These are phyloP conservation scores for Chytridiales sp. DNA, from an alignment of 371 early-diverging fungal species.

Conservation along the genomic window DNA sequence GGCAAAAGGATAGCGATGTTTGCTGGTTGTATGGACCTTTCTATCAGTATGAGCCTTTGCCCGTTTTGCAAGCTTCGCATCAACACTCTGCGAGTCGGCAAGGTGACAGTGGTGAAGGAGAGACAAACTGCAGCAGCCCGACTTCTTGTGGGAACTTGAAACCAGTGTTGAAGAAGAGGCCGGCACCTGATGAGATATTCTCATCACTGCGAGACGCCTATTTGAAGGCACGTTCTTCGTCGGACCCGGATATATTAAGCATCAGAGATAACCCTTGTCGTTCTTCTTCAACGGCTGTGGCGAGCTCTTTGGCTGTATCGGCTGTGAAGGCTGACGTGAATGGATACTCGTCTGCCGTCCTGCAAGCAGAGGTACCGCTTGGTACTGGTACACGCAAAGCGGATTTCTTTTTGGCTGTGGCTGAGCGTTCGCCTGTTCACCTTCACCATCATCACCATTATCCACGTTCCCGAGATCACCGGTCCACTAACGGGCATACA, in stretches of 20 bases:
- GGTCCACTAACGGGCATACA: neutral
- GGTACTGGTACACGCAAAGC: no score
- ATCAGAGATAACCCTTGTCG: neutral
- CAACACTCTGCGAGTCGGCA: neutral
- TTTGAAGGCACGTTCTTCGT: neutral
- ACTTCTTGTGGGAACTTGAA: constrained; percentile 12
- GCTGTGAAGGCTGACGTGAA: no score
- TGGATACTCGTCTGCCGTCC: no score
- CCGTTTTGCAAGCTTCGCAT: constrained; percentile 26
- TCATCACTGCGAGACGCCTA: constrained; percentile 7
- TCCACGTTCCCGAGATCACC: no score
- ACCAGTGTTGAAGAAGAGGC: constrained; percentile 30
- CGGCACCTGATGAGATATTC: constrained; percentile 13
- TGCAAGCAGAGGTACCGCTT: no score
- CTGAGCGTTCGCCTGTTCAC: no score
- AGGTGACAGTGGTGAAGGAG: neutral
- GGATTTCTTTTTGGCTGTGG: constrained; percentile 28
- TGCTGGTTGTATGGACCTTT: constrained; percentile 48
- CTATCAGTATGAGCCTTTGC: constrained; percentile 31
- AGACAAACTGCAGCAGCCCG: neutral
- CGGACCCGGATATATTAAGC: constrained; percentile 10
- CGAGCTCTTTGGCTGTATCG: neutral
- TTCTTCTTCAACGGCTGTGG: neutral
- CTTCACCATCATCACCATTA: no score
- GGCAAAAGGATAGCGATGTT: constrained; percentile 41